Evolutionary conservation across 2,329 filamentous ascomycete genomes (phyloP).

Genomic region (Aureobasidium mangrovei): DNA sequence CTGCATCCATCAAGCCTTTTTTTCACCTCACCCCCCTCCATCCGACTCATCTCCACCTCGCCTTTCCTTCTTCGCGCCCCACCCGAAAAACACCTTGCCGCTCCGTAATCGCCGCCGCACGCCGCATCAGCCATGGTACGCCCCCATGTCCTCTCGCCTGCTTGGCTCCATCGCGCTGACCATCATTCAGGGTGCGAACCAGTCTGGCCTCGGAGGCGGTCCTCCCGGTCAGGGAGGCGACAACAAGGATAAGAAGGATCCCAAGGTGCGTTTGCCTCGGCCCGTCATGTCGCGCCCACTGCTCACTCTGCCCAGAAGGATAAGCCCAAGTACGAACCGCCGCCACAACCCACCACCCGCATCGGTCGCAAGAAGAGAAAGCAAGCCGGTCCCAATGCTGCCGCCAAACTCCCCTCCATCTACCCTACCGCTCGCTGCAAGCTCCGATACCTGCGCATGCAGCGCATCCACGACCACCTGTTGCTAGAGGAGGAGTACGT

Average conservation of each 20-base stretch:
- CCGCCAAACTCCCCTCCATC: conserved; percentile 87
- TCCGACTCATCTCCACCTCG: not conserved
- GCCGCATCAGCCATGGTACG: conserved; percentile 12
- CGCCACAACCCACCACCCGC: conserved; percentile 90
- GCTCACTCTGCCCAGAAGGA: conserved; percentile 61
- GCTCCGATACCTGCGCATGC: conserved; percentile 92
- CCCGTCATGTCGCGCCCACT: not conserved
- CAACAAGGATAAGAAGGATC: conserved; percentile 82
- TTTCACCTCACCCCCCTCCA: not conserved
- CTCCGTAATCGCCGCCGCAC: not conserved
- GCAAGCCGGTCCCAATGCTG: conserved; percentile 82
- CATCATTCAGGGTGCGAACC: conserved; percentile 60
- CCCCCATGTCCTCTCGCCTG: not conserved
- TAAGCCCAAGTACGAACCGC: conserved; percentile 99
- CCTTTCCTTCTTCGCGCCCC: not conserved
- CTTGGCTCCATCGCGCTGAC: not conserved
- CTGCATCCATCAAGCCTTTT: not conserved
- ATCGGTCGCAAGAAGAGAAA: conserved; percentile 99
- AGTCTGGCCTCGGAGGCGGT: conserved; percentile 75
- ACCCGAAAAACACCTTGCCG: not conserved
- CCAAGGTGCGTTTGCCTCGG: conserved; percentile 31
- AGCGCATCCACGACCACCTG: conserved; percentile 94
- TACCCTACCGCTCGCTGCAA: conserved; percentile 97
- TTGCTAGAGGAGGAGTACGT: conserved; percentile 97
- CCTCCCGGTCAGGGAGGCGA: conserved; percentile 54